Evolutionary conservation across 2,329 filamentous ascomycete genomes (phyloP).

Genomic region (Neonectria punicea): DNA sequence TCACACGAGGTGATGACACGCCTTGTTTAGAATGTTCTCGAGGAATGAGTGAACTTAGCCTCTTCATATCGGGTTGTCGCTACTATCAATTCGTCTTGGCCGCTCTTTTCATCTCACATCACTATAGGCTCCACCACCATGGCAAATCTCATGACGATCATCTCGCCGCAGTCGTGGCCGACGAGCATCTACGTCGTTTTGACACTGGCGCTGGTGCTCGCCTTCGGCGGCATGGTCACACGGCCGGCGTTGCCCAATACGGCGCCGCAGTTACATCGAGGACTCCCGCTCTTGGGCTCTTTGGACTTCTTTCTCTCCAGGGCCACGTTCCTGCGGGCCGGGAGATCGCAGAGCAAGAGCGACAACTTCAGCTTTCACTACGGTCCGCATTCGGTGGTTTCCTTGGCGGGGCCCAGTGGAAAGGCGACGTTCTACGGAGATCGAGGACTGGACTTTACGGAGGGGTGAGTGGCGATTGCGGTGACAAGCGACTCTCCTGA

Average conservation of each 20-base stretch:
- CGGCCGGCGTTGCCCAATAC: slow-evolving; percentile 2
- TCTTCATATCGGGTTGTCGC: neutral
- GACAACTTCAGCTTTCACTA: slow-evolving; percentile 16
- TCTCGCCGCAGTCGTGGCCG: neutral
- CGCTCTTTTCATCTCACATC: neutral
- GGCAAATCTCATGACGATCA: neutral
- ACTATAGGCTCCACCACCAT: neutral
- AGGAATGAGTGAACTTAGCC: neutral
- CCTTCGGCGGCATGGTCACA: slow-evolving; percentile 5
- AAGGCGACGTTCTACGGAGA: neutral
- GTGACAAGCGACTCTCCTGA: neutral
- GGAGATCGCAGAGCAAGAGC: neutral
- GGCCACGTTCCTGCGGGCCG: neutral
- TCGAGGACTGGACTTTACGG: slow-evolving; percentile 4
- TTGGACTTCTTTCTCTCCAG: neutral
- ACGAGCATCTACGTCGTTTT: neutral
- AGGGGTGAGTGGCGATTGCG: neutral
- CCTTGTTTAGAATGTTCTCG: neutral
- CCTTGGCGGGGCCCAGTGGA: neutral
- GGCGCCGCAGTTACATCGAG: neutral
- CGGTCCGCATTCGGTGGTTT: slow-evolving; percentile 2
- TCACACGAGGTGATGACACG: neutral
- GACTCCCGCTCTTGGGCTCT: slow-evolving; percentile 9
- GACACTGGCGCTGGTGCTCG: neutral
- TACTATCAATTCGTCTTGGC: neutral